Evolutionary conservation across 2,329 filamentous ascomycete genomes (phyloP).

Genomic region (Hyphodiscus sp.): DNA sequence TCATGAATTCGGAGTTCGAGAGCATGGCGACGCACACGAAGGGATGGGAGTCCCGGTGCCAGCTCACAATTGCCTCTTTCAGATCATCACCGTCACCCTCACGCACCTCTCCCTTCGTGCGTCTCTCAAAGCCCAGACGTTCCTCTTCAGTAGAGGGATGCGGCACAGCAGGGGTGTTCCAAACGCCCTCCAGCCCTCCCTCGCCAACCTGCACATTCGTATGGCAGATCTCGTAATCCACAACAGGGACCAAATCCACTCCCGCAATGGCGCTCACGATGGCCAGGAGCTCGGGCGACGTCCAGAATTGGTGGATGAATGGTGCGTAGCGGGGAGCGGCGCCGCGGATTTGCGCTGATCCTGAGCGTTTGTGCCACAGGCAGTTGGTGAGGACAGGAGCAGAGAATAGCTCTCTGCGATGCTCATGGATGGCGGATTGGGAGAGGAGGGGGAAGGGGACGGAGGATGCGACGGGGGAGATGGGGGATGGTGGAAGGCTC

Average conservation of each 20-base stretch:
- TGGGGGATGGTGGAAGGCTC: background rate
- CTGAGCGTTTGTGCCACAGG: background rate
- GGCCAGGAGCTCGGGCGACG: background rate
- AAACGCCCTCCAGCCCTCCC: background rate
- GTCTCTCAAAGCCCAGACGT: background rate
- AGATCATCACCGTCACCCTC: background rate
- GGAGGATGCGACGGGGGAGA: background rate
- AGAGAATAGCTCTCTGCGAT: background rate
- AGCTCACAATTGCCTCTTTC: slow-evolving; percentile 44
- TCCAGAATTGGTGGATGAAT: background rate
- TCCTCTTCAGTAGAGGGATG: background rate
- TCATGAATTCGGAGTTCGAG: slow-evolving; percentile 55
- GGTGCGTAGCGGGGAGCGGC: background rate
- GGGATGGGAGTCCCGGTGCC: slow-evolving; percentile 60
- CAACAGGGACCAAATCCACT: slow-evolving; percentile 46
- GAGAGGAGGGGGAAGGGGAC: background rate
- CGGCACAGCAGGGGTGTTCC: background rate
- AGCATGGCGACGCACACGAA: slow-evolving; percentile 68
- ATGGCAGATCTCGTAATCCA: slow-evolving; percentile 51
- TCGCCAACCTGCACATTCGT: slow-evolving; percentile 35
- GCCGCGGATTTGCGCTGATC: background rate
- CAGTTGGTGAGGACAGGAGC: background rate
- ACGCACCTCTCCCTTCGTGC: background rate
- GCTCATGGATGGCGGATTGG: background rate
- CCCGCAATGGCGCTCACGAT: slow-evolving; percentile 36